phyloP scores from a whole-genome alignment of 352 stramenopile species.

The Phytopythium ostracodes region DNA sequence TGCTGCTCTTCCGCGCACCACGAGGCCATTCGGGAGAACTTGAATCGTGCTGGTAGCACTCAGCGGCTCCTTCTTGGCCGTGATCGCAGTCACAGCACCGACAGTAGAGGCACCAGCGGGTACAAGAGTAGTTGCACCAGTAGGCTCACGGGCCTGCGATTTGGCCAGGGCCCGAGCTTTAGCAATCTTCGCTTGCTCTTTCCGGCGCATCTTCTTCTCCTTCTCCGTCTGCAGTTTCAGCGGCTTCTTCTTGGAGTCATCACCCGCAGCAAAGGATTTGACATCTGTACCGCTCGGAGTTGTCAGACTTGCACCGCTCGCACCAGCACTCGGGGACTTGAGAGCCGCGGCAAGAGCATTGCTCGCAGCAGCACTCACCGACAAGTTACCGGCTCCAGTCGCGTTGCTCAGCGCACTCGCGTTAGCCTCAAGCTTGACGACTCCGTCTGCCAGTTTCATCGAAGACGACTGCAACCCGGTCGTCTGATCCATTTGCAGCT shows the following conservation, averaged over 20 bases:
- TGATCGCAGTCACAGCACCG: background rate
- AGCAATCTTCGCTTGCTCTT: conserved; percentile 78
- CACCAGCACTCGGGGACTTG: conserved; percentile 8
- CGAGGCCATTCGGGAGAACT: conserved; percentile 54
- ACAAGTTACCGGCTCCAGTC: conserved; percentile 3
- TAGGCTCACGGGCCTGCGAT: conserved; percentile 30
- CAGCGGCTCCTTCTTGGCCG: background rate
- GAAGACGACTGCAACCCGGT: background rate
- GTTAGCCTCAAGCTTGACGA: conserved; percentile 9
- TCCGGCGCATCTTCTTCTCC: conserved; percentile 81
- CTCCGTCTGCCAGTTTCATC: background rate
- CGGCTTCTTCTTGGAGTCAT: conserved; percentile 71
- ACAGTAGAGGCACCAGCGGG: background rate
- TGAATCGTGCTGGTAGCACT: conserved; percentile 3
- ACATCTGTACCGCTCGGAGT: background rate
- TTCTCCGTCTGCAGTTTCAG: conserved; percentile 81
- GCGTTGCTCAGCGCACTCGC: background rate
- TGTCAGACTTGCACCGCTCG: background rate
- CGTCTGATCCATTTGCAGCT: background rate
- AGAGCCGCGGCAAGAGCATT: conserved; percentile 11
- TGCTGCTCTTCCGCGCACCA: conserved; percentile 64
- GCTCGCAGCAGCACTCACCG: conserved; percentile 4
- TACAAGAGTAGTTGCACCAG: background rate
- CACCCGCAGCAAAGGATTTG: background rate
- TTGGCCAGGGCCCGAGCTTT: conserved; percentile 77